Base-by-base conservation (phyloP, 1,139 yeast species). In the Zygosaccharomyces pseudobailii region DNA sequence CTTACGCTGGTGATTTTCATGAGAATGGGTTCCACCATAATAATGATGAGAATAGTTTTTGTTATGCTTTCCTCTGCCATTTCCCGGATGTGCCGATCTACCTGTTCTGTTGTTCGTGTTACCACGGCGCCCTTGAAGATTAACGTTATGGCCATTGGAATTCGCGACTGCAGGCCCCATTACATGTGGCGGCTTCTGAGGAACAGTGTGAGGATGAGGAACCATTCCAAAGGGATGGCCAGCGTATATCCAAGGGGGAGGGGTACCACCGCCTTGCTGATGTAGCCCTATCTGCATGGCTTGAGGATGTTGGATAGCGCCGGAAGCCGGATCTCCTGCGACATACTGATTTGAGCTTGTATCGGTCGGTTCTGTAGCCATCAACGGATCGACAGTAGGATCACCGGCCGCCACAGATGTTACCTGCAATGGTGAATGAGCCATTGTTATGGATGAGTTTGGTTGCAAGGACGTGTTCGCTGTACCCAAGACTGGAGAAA, bases 171-270 rank as follows among this genome's bases (percentile, higher is more conserved):
- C 43, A 30, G 50, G 47, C 42, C 53, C 57, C 43, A 56, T 44
- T 52, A 56, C 49, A 27, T 52, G 55, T 40, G 52, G 52, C 34
- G 45, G 55, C 23, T 49, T 48, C 19, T 48, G 58, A 30, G 54
- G 52, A 37, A 48, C 49, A 13, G 53, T 49, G 25, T 51, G 55
- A 4, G 55, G 57, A 28, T 53, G 61, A 17, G 59, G 55, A 10
- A 56, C 55, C 52, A 58, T 55, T 24, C 61, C 65, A 43, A 63
- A 62, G 4, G 62, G 57, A 37, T 63, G 70, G 19, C 56, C 60
- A 38, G 64, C 60, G 25, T 65, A 67, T 46, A 61, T 53, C 61
- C 69, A 57, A 22, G 68, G 68, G 8, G 71, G 64, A 17, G 62
- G 62, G n/a, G 62, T 55, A 23, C 60, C 56, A 30, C 45, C 51